Evolutionary conservation across 1,284 basidiomycete genomes (phyloP).

Genomic region (Trichosporon inkin): DNA sequence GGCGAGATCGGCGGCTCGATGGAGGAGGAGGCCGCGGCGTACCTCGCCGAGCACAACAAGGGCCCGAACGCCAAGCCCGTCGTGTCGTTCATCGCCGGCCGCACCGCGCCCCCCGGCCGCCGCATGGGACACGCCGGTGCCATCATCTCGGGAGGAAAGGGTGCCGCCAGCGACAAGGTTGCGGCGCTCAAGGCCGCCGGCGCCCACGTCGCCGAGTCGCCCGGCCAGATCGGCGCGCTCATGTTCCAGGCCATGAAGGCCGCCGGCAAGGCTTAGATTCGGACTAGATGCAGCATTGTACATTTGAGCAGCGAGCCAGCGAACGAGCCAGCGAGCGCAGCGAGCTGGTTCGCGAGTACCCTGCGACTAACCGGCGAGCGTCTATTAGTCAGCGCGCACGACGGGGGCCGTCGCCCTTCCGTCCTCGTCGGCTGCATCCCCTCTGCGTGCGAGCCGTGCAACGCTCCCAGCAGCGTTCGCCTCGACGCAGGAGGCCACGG

Average conservation of each 20-base stretch:
- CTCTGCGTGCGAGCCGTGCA: too few relatives aligned
- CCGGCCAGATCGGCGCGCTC: conserved; percentile 84
- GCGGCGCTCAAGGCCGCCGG: conserved; percentile 90
- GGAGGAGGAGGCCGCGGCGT: conserved; percentile 99
- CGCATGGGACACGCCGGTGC: conserved; percentile 99
- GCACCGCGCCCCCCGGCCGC: conserved; percentile 93
- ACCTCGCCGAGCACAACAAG: conserved; percentile 89
- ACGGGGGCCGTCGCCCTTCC: too few relatives aligned
- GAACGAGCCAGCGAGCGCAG: too few relatives aligned
- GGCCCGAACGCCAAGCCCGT: conserved; percentile 88
- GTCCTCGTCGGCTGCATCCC: too few relatives aligned
- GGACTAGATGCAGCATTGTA: conserved; percentile 6
- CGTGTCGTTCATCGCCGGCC: conserved; percentile 95
- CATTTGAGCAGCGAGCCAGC: background rate
- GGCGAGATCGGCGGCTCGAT: conserved; percentile 99
- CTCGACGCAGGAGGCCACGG: too few relatives aligned
- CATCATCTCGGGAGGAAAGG: conserved; percentile 97
- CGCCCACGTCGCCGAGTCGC: conserved; percentile 88
- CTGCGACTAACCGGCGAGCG: too few relatives aligned
- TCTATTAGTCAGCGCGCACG: too few relatives aligned
- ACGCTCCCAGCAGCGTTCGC: too few relatives aligned
- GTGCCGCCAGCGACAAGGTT: conserved; percentile 93
- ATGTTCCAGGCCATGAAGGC: conserved; percentile 87
- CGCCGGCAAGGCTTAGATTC: conserved; percentile 66
- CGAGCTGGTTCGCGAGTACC: too few relatives aligned